A percentile compares a stretch with the other conserved stretches of the same genome.
These are phyloP conservation scores for Vitis hybrid DNA, from an alignment of 177 flowering plant genomes.

Conservation along the genomic window DNA sequence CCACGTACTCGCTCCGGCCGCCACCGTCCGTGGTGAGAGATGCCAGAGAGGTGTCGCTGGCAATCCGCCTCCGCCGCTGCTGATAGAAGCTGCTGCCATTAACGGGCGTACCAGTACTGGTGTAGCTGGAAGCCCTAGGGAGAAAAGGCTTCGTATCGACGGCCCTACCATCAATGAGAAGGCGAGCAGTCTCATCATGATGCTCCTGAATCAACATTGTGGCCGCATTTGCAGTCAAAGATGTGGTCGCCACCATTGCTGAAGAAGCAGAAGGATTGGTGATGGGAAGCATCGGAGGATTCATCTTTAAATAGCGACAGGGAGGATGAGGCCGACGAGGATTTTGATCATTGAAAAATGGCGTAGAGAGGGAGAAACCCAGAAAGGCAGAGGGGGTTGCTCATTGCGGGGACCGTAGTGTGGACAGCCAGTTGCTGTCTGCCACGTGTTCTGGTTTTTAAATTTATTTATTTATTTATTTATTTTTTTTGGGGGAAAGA, in stretches of 20 bases:
- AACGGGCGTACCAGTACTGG: conserved; percentile 2
- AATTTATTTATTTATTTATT: too few relatives aligned
- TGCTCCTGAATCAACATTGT: conserved; percentile 14
- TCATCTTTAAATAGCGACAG: conserved; percentile 2
- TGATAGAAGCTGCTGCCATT: conserved; percentile 6
- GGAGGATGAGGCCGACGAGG: background rate
- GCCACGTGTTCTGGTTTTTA: too few relatives aligned
- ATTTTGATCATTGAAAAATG: too few relatives aligned
- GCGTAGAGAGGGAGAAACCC: too few relatives aligned
- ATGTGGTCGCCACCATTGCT: conserved; percentile 1
- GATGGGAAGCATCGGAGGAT: conserved; percentile 37
- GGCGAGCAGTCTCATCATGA: conserved; percentile 19
- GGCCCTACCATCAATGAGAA: conserved; percentile 22
- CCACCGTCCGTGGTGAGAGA: conserved; percentile 14
- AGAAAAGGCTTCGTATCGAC: conserved; percentile 31
- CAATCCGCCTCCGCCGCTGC: conserved; percentile 35
- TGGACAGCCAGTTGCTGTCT: too few relatives aligned
- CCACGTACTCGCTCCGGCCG: conserved; percentile 43
- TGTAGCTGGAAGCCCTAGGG: conserved; percentile 29
- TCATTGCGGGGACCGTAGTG: too few relatives aligned
- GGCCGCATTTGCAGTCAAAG: background rate
- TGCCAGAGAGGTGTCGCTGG: conserved; percentile 33
- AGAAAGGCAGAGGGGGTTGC: too few relatives aligned
- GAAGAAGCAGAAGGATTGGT: conserved; percentile 21
- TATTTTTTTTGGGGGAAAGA: too few relatives aligned